phyloP scores from a whole-genome alignment of 2,329 filamentous ascomycete species.

The Dothideomycetes sp. region DNA sequence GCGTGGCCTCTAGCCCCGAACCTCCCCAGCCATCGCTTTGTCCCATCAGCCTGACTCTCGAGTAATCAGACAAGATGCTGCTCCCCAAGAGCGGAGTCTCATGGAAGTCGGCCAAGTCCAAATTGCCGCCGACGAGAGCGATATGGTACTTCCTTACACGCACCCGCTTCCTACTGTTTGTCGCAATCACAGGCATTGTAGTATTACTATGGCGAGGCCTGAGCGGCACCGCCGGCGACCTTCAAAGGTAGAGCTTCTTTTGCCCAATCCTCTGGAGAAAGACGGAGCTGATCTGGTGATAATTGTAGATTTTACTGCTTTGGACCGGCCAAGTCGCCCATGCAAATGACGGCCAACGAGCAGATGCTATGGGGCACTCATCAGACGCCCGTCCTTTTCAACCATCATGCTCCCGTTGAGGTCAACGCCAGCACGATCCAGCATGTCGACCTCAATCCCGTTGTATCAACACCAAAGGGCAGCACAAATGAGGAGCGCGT shows the following conservation, averaged over 20 bases:
- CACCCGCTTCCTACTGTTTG: conserved; percentile 64
- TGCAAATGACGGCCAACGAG: conserved; percentile 89
- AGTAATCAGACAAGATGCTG: conserved; percentile 50
- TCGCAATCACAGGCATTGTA: conserved; percentile 59
- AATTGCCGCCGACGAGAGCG: conserved; percentile 66
- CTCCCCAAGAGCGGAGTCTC: conserved; percentile 80
- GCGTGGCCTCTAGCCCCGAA: conserved; percentile 8
- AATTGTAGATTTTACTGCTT: conserved; percentile 86
- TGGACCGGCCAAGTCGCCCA: conserved; percentile 88
- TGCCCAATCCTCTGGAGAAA: not conserved
- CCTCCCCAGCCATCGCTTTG: not conserved
- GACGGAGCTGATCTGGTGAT: conserved; percentile 5
- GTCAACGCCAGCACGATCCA: conserved; percentile 73
- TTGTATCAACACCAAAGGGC: conserved; percentile 72
- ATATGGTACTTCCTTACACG: conserved; percentile 53
- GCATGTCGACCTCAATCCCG: conserved; percentile 71
- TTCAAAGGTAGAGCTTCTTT: conserved; percentile 65
- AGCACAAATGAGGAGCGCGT: conserved; percentile 73
- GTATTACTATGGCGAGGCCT: conserved; percentile 84
- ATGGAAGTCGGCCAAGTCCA: conserved; percentile 81
- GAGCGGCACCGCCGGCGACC: conserved; percentile 66
- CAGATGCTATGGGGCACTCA: conserved; percentile 81
- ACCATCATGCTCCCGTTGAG: conserved; percentile 80
- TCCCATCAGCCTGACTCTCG: not conserved
- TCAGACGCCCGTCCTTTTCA: conserved; percentile 90